These are phyloP conservation scores for Thelephora terrestris DNA, from an alignment of 1,284 basidiomycete genomes.

Conservation along the genomic window DNA sequence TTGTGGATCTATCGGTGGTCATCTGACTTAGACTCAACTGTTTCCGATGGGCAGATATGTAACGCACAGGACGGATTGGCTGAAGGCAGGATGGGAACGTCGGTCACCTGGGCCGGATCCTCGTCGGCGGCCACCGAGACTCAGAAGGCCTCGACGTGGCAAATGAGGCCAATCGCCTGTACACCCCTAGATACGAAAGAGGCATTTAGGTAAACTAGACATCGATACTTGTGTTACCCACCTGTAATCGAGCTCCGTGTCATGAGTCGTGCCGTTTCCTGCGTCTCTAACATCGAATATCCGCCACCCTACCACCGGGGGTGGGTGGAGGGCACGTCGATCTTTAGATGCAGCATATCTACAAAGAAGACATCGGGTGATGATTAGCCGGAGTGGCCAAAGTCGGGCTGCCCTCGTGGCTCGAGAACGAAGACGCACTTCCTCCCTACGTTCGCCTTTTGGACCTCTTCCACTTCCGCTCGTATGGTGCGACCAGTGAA, in stretches of 20 bases:
- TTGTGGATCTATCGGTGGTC: neutral
- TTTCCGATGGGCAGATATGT: too few species aligned
- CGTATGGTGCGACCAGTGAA: conserved; percentile 8
- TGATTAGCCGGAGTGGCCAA: neutral
- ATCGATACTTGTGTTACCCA: neutral
- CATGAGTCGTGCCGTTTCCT: neutral
- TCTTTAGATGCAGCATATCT: conserved; percentile 30
- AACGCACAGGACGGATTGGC: neutral
- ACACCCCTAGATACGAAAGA: neutral
- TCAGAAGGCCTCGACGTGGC: neutral
- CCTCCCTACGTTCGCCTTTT: conserved; percentile 10
- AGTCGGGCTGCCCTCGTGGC: too few species aligned
- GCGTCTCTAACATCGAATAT: conserved; percentile 14
- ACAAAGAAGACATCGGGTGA: neutral
- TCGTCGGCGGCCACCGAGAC: neutral
- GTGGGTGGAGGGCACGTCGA: conserved; percentile 32
- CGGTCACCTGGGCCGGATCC: neutral
- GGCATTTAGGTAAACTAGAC: too few species aligned
- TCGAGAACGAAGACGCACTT: conserved; percentile 7
- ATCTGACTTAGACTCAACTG: neutral
- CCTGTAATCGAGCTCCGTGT: conserved; percentile 1
- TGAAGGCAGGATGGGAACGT: neutral
- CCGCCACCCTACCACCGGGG: conserved; percentile 28
- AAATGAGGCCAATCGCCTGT: neutral
- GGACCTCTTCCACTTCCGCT: conserved; percentile 6